Base-by-base conservation (phyloP, 805 yeast genomes). In the Kazachstania kunashirensis region DNA sequence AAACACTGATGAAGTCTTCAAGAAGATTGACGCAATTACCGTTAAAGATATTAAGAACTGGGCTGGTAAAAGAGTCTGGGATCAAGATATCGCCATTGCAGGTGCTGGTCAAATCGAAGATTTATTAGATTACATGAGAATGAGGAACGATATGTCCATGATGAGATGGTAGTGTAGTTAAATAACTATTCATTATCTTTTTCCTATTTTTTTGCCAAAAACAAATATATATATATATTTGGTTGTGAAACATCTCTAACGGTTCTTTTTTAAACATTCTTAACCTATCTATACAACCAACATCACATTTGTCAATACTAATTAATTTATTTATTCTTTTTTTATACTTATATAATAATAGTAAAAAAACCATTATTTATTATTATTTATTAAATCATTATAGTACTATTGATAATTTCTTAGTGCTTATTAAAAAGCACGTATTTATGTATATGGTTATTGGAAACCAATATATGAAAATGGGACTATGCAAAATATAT, bases 31-130 rank as follows among this genome's bases (percentile, higher is more conserved):
- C 55, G 67, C 74, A 39, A 71, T 83, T 50, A 59, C 76, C 41
- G 69, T 71, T 43, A 63, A 67, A 48, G 75, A 75, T 47, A 66
- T 83, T 46, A 74, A 71, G 58, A 65, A 71, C 35, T 83, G 92
- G 92, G 89, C 92, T 48, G 71, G 72, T 55, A 68, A 70, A 44
- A 68, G 74, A 63, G 70, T 83, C 61, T 83, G 85, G 83, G 94
- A 83, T 66, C 82, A 73, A 63, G 94, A 83, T 65, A 68, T 83
- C 55, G 94, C 84, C 50, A 67, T 83, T 53, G 71, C 89, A 42
- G 92, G 82, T 63, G 74, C 83, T 46, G 94, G 94, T 64, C 83
- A 79, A 68, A 81, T 80, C 66, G 94, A 83, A 72, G 84, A 70
- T 48, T 68, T 83, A 64, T 68, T 82, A 59, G 94, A 83, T 63